A percentile compares a stretch with the other conserved stretches of the same genome.
Evolutionary conservation across 176 grass and related monocot species (phyloP).

Genomic region (Thalia dealbata): DNA sequence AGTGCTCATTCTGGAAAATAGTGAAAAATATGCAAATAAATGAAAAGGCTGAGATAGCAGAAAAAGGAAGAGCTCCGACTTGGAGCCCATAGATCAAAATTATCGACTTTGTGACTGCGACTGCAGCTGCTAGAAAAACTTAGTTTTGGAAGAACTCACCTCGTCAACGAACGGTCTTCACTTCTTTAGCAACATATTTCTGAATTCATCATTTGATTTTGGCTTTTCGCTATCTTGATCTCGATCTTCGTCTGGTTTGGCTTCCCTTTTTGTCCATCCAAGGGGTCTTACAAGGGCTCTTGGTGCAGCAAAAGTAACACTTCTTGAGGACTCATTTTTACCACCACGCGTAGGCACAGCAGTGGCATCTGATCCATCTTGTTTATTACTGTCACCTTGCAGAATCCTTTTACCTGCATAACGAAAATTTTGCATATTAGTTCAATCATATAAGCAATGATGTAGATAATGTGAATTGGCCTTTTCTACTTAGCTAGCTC

Average conservation of each 20-base stretch:
- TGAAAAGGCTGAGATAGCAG: too few species aligned
- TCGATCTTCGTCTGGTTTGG: constrained; percentile 20
- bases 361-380: background rate
- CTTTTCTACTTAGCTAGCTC: too few species aligned
- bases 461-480: too few species aligned
- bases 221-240: constrained; percentile 33
- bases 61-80: background rate
- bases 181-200: constrained; percentile 82
- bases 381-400: background rate
- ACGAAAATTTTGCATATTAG: background rate
- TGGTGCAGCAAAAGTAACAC: constrained; percentile 57
- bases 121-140: background rate
- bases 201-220: constrained; percentile 86
- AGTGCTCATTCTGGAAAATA: too few species aligned
- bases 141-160: background rate
- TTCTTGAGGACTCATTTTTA: constrained; percentile 26
- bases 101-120: background rate
- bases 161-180: constrained; percentile 26
- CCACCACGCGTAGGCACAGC: constrained; percentile 26
- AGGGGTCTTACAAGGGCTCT: constrained; percentile 57
- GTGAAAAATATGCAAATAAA: too few species aligned
- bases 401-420: background rate
- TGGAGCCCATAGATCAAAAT: background rate
- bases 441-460: too few species aligned
- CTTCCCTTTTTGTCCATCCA: constrained; percentile 53